Base-by-base conservation (phyloP, 2,329 filamentous ascomycete species). In the Pseudogymnoascus pannorum region DNA sequence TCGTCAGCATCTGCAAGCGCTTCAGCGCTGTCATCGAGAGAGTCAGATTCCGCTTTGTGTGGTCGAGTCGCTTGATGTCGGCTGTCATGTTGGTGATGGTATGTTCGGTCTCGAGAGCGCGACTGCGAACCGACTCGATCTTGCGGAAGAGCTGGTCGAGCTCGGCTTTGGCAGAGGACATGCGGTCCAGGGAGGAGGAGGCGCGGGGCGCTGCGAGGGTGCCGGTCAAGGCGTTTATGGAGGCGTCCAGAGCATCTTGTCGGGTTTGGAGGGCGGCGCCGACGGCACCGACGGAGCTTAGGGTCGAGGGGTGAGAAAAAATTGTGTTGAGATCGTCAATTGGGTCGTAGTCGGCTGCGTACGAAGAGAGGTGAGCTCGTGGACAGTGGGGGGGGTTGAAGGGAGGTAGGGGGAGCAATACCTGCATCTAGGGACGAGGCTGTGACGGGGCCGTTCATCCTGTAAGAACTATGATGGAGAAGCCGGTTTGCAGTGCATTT, bases 11-110 rank as follows among this genome's bases (percentile, higher is more conserved):
- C 80, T 99, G 94, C 68, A 99, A 81, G 54, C 94, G 84, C 79
- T 99, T 99, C 70, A 99, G 79, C 20, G 93, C 93, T 44, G 94
- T 99, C 94, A 99, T 99, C 66, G 92, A 97, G 60, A 96, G 81
- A 8, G 94, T 97, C 64, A 99, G 81, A 75, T 99, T 99, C 74
- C 88, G 88, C 79, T 99, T 99, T 36, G 94, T 97, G 74, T 89
- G 90, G 75, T 99, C 94, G 66, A 99, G 82, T 67, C 93, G 87
- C 78, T 99, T 99, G 74, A 99, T 99, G 72, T 99, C 94, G 62
- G 94, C 92, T 64, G 94, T 99, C 94, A 99, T 99, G 67, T 92
- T 92, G 54, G 93, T 97, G 72, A 99, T 99, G 67, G 92, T 89
- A 73, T 92, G 88, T 75, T 99, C 94, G 18, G 94, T 97, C 79